phyloP scores from a whole-genome alignment of 257 asterid species.

The Datura wrightii region DNA sequence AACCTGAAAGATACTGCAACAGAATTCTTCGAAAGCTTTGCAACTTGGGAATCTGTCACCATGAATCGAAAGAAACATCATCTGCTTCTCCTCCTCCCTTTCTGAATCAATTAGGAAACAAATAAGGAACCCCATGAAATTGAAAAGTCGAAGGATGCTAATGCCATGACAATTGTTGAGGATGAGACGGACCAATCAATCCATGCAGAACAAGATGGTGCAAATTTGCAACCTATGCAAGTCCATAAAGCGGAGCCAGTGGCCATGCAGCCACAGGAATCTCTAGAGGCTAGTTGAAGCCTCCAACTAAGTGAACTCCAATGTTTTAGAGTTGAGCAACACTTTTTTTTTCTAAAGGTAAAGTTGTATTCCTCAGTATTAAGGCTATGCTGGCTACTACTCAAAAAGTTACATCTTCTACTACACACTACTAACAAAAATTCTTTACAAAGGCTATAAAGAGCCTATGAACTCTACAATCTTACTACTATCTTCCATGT shows the following conservation, averaged over 20 bases:
- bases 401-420: no score
- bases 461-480: no score
- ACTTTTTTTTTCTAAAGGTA: no score
- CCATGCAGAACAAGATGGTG: neutral
- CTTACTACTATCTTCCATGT: no score
- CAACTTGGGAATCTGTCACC: neutral
- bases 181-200: neutral
- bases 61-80: neutral
- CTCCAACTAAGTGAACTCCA: neutral
- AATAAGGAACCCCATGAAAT: neutral
- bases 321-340: neutral
- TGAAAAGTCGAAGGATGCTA: neutral
- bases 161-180: neutral
- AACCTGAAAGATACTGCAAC: neutral
- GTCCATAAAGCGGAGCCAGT: neutral
- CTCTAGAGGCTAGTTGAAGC: neutral
- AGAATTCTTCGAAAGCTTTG: neutral
- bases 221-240: constrained; percentile 1
- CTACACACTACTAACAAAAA: no score
- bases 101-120: neutral
- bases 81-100: neutral
- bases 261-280: neutral
- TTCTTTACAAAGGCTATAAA: no score
- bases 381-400: no score
- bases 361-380: no score